phyloP scores from a whole-genome alignment of 1,139 yeast genomes.

The Torulaspora globosa region DNA sequence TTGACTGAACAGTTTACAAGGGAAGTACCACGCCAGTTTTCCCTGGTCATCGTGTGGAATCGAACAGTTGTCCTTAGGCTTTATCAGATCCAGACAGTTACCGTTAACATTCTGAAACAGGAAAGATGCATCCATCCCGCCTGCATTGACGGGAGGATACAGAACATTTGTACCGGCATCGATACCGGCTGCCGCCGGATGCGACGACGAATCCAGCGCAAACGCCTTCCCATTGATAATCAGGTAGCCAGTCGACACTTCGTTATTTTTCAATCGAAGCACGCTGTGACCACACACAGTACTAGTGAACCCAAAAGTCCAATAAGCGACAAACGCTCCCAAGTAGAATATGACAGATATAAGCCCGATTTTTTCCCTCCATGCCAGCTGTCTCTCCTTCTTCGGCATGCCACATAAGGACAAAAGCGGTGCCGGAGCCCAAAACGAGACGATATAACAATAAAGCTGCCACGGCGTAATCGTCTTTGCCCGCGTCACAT shows the following conservation, averaged over 20 bases:
- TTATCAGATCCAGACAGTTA: conserved; percentile 75
- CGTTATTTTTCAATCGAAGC: conserved; percentile 53
- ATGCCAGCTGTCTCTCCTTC: conserved; percentile 82
- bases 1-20: conserved; percentile 67
- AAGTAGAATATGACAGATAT: conserved; percentile 67
- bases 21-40: conserved; percentile 93
- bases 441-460: conserved; percentile 76
- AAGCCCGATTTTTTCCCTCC: conserved; percentile 93
- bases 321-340: conserved; percentile 76
- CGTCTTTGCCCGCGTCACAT: conserved; percentile 4
- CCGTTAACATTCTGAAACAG: conserved; percentile 95
- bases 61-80: conserved; percentile 63
- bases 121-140: conserved; percentile 84
- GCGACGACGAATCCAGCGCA: conserved; percentile 64
- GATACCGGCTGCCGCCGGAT: conserved; percentile 80
- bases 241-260: conserved; percentile 56
- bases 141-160: conserved; percentile 83
- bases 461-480: conserved; percentile 62
- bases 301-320: conserved; percentile 87
- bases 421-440: conserved; percentile 83
- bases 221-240: conserved; percentile 80
- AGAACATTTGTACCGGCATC: conserved; percentile 61
- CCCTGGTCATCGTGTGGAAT: conserved; percentile 63
- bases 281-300: conserved; percentile 65
- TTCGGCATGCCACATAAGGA: conserved; percentile 72